Evolutionary conservation across 345 rosid species (phyloP).

Genomic region (Rhodomyrtus tomentosa): DNA sequence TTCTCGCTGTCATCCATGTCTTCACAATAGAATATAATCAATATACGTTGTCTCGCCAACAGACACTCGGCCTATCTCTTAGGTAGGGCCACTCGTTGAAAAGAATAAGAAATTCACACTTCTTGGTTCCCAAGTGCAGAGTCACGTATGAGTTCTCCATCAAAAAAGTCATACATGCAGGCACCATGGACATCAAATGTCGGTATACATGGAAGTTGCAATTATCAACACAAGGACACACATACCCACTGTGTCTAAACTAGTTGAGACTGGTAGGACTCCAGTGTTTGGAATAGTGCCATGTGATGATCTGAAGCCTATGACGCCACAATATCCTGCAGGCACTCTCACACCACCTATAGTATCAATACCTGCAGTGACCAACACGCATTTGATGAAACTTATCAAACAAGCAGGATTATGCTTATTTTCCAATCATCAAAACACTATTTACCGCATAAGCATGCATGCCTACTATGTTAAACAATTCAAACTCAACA

Average conservation of each 20-base stretch:
- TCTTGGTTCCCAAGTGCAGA: background rate
- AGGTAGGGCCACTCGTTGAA: background rate
- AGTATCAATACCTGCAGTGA: constrained; percentile 64
- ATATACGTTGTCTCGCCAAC: background rate
- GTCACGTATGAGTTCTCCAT: background rate
- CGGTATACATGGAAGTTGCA: background rate
- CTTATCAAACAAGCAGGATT: background rate
- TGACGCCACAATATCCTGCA: constrained; percentile 67
- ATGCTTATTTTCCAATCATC: background rate
- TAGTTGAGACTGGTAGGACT: constrained; percentile 51
- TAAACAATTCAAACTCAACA: background rate
- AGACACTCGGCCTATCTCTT: background rate
- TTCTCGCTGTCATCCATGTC: background rate
- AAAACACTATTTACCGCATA: background rate
- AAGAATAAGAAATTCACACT: background rate
- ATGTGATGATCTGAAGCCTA: constrained; percentile 80
- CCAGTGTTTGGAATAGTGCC: constrained; percentile 57
- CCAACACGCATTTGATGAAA: background rate
- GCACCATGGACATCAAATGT: background rate
- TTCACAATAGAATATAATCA: background rate
- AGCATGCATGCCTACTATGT: background rate
- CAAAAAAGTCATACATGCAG: background rate
- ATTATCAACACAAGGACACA: background rate
- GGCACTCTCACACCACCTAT: constrained; percentile 93
- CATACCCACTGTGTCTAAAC: constrained; percentile 90